Evolutionary conservation across 2,329 filamentous ascomycete species (phyloP).

Genomic region (Calonectria multiphialidica): DNA sequence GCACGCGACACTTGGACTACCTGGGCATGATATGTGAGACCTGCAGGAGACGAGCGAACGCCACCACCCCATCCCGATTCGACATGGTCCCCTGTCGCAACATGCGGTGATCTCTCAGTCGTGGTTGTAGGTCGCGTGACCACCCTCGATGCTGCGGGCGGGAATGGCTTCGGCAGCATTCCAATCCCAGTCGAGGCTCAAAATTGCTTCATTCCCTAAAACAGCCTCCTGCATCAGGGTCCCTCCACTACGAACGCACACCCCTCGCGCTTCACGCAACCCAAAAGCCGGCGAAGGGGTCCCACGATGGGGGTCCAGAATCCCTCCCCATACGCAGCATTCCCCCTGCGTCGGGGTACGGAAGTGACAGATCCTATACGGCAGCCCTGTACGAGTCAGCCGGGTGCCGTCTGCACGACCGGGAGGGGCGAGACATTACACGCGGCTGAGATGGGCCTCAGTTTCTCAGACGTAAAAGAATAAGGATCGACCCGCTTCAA

Average conservation of each 20-base stretch:
- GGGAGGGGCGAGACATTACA: conserved; percentile 4
- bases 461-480: conserved; percentile 12
- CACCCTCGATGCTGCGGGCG: background rate
- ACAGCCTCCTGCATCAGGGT: conserved; percentile 12
- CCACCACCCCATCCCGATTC: background rate
- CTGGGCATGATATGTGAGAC: conserved; percentile 5
- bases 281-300: background rate
- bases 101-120: background rate
- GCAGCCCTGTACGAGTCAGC: conserved; percentile 2
- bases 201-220: conserved; percentile 17
- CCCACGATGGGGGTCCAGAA: background rate
- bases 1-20: background rate
- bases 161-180: conserved; percentile 3
- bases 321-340: background rate
- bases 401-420: background rate
- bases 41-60: conserved; percentile 11
- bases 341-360: background rate
- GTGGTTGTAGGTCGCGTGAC: conserved; percentile 11
- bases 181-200: conserved; percentile 7
- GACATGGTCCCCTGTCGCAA: conserved; percentile 6
- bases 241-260: background rate
- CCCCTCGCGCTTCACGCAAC: background rate
- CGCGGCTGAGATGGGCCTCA: background rate
- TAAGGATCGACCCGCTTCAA: background rate
- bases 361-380: conserved; percentile 2